Percentiles rank a stretch among this genome's conserved stretches.
Conservation (phyloP, 306 rosid genomes). For the Comarum palustre region DNA sequence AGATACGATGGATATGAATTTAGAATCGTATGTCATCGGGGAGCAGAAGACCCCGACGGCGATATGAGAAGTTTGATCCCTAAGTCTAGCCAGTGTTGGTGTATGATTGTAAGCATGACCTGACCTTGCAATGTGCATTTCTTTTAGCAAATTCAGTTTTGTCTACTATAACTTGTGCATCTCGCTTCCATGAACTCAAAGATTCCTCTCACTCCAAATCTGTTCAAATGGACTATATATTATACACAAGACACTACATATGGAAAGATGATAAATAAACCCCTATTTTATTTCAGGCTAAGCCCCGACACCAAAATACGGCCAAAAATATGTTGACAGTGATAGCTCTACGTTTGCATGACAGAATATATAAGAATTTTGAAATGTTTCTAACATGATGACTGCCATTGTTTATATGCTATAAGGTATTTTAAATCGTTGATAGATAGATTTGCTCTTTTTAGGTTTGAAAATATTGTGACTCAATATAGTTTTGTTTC, state of each 20-base stretch:
- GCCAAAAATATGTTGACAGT: neutral
- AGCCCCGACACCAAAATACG: neutral
- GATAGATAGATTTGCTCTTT: neutral
- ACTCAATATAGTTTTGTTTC: neutral
- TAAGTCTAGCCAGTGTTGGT: neutral
- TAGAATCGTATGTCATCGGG: neutral
- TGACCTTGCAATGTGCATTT: neutral
- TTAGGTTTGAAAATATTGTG: neutral
- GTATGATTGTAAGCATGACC: neutral
- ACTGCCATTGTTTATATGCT: neutral
- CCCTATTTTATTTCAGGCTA: neutral
- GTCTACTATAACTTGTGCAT: conserved; percentile 1
- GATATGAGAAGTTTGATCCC: neutral
- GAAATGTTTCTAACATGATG: neutral
- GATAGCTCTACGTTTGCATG: neutral
- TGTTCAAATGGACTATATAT: neutral
- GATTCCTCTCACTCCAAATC: conserved; percentile 13
- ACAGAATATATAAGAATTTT: neutral
- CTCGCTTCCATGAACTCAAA: conserved; percentile 1
- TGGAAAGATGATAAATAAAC: neutral
- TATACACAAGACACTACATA: neutral
- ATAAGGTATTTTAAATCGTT: neutral
- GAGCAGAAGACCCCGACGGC: too few relatives aligned
- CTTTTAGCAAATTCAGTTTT: neutral
- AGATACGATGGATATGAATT: neutral